A percentile compares a stretch with the other conserved stretches of the same genome.
phyloP scores from a whole-genome alignment of 331 rosid species.

The Acacia concinna region DNA sequence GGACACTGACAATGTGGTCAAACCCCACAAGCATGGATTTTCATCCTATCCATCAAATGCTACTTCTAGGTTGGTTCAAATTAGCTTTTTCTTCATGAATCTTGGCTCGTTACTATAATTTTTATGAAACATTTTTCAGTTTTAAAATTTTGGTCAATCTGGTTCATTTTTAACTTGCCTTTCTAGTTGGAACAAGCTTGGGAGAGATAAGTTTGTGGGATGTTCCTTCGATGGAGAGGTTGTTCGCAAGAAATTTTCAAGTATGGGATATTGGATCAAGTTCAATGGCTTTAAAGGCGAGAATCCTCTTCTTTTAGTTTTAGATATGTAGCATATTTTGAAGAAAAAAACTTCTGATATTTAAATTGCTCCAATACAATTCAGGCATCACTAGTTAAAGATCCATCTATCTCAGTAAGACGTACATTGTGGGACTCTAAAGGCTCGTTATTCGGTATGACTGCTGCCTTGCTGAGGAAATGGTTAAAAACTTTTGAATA shows the following conservation, averaged over 20 bases:
- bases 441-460: slow-evolving; percentile 35
- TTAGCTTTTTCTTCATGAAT: background rate
- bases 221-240: slow-evolving; percentile 20
- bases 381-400: slow-evolving; percentile 32
- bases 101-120: background rate
- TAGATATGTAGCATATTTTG: background rate
- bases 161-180: slow-evolving; percentile 2
- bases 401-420: slow-evolving; percentile 26
- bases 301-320: background rate
- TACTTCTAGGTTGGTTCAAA: slow-evolving; percentile 29
- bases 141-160: background rate
- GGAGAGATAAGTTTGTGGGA: slow-evolving; percentile 37
- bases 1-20: slow-evolving; percentile 24
- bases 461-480: background rate
- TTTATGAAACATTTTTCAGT: too few relatives aligned
- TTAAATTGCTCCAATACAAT: background rate
- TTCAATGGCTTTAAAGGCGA: slow-evolving; percentile 25
- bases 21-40: slow-evolving; percentile 33
- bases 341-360: background rate
- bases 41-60: slow-evolving; percentile 30
- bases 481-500: background rate
- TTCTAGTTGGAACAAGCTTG: slow-evolving; percentile 32
- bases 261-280: slow-evolving; percentile 32
- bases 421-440: slow-evolving; percentile 32
- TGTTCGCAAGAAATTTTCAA: slow-evolving; percentile 31